phyloP scores from a whole-genome alignment of 2,329 filamentous ascomycete genomes.

The Xylaria sp. region DNA sequence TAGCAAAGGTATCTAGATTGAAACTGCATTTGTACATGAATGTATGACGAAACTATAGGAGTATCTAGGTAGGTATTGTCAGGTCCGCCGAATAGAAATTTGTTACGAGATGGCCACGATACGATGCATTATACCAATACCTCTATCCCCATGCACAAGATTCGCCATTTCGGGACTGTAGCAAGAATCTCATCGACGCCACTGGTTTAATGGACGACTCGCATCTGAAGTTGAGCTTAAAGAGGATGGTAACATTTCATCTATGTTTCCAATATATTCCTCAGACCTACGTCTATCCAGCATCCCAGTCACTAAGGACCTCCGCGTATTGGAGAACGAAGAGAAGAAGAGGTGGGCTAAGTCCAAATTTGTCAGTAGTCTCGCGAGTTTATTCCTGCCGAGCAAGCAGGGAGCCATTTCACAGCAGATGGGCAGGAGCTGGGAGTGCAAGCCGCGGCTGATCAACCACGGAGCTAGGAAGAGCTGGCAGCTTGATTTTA shows the following conservation, averaged over 20 bases:
- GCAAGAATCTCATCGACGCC: slow-evolving; percentile 49
- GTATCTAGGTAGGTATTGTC: slow-evolving; percentile 38
- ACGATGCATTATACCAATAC: slow-evolving; percentile 49
- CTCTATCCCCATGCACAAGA: slow-evolving; percentile 49
- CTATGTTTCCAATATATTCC: neutral
- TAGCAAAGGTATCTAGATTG: slow-evolving; percentile 36
- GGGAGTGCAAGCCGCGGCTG: too few species aligned
- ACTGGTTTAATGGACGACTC: slow-evolving; percentile 48
- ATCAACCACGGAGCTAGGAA: too few species aligned
- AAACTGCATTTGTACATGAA: slow-evolving; percentile 32
- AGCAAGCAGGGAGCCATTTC: too few species aligned
- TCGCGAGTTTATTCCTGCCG: too few species aligned
- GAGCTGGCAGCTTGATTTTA: neutral
- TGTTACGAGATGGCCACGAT: slow-evolving; percentile 51
- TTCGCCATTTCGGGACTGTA: slow-evolving; percentile 48
- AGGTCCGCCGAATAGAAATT: slow-evolving; percentile 51
- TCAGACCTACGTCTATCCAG: slow-evolving; percentile 6
- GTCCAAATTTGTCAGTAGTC: too few species aligned
- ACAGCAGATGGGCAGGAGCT: too few species aligned
- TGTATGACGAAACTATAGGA: neutral
- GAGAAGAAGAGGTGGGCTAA: too few species aligned
- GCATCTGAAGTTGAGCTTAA: neutral
- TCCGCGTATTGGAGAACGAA: neutral
- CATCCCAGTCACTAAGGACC: slow-evolving; percentile 14
- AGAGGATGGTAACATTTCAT: neutral